These are phyloP conservation scores for Trichosanthes cucumerina DNA, from an alignment of 306 rosid species.

Conservation along the genomic window DNA sequence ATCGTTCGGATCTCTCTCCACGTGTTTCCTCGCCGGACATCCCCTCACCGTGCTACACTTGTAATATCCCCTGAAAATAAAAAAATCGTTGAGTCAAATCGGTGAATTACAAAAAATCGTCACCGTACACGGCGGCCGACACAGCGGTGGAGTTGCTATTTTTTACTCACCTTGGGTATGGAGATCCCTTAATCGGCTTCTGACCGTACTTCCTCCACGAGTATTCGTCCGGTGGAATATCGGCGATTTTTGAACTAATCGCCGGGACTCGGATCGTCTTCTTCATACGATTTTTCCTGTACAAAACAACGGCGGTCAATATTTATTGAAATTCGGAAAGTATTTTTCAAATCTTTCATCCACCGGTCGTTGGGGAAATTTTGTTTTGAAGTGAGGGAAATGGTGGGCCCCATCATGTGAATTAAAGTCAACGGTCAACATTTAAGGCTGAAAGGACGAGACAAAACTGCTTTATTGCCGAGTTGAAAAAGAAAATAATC, in stretches of 20 bases:
- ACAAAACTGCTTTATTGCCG: neutral
- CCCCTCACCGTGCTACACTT: slow-evolving; percentile 71
- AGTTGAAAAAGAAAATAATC: neutral
- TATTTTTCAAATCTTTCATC: neutral
- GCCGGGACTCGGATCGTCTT: slow-evolving; percentile 69
- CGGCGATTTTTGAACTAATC: slow-evolving; percentile 70
- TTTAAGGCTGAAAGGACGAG: neutral
- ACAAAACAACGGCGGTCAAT: neutral
- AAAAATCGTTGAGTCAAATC: neutral
- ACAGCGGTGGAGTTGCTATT: neutral
- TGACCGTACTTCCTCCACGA: slow-evolving; percentile 97
- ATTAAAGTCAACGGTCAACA: neutral
- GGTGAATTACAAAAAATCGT: neutral
- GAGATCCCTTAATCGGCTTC: slow-evolving; percentile 88
- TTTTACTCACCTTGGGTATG: slow-evolving; percentile 58
- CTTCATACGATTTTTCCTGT: slow-evolving; percentile 75
- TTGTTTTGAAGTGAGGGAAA: neutral
- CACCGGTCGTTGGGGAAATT: neutral
- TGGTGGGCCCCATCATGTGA: neutral
- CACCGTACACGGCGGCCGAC: neutral
- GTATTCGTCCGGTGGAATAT: slow-evolving; percentile 82
- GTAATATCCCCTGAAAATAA: slow-evolving; percentile 52
- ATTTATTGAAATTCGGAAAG: neutral
- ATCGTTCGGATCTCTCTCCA: slow-evolving; percentile 70
- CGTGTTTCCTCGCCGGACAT: slow-evolving; percentile 92